Base-by-base conservation (phyloP, 2,329 filamentous ascomycete species). In the Colletotrichum cuscutae region DNA sequence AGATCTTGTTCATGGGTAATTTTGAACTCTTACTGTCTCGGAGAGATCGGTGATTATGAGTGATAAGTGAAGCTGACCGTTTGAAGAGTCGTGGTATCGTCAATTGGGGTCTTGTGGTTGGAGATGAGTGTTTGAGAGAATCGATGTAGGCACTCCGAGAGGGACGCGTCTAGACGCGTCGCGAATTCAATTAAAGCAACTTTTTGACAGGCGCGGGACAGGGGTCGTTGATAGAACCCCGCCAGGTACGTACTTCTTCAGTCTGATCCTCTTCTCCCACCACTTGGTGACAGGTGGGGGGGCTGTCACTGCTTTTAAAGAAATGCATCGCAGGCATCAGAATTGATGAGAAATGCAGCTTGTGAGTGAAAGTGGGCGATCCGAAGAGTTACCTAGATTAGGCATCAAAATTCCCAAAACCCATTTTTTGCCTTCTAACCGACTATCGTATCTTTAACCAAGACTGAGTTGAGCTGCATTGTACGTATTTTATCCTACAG, bases 131-230 rank as follows among this genome's bases (percentile, higher is more conserved):
- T 19, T 53, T 5, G 22, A 30, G n/a, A 68, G 4, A 37, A 42
- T 30, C 42, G n/a, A 32, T 46, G 22, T 42, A 54, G 19, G 52
- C 12, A 26, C 28, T 37, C 46, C n/a, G n/a, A 24, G 28, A 32
- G 49, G 49, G 80, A 85, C 84, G 84, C 84, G 84, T 82, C 76
- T 72, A 46, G 72, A 77, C 84, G 83, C 82, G 84, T 85, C 77
- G 77, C 80, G 81, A 73, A 65, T 65, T 71, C 72, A 73, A 81
- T 83, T 84, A 82, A 81, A 78, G 73, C 46, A 30, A 26, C 61
- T 54, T 64, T 64, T 64, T 54, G 46, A 22, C 49, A 52, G 46
- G 46, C 52, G 46, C 37, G 32, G n/a, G 30, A 52, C 54, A 65
- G 54, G 65, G 37, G 32, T 15, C 19, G 19, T n/a, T 13, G 15